Evolutionary conservation across 129 eudicot genomes (phyloP), one percentile per base, ranked within the genome.

Genomic region (Scalesia atractyloides): DNA sequence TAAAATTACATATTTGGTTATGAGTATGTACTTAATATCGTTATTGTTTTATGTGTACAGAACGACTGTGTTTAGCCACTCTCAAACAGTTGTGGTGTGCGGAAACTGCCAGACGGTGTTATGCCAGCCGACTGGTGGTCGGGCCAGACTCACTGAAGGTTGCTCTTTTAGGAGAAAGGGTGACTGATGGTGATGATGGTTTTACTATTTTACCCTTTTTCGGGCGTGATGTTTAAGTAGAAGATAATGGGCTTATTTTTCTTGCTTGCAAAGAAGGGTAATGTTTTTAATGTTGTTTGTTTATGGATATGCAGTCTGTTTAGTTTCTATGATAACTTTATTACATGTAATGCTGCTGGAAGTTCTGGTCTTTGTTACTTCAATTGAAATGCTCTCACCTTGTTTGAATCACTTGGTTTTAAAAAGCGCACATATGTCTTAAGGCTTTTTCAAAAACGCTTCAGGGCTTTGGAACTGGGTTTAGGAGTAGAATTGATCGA

Each of bases 101-200:
- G 87, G 82, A 17, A 83, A 83, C 75, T 79, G 84, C 51, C 84
- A 76, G 80, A 80, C 87, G 0, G 84, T 83, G 22, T 41, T 83
- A 48, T 80, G 87, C 73, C 87, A 83, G 76, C 84, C 87, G 6
- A 80, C 87, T 1, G 84, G 87, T 18, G 87, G 84, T 5, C 75
- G 83, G 54, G 87, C 84, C 6, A 68, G 82, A 16, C 87, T 83
- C 16, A 80, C 82, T 0, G 84, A 83, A 74, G 86, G 83, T 4
- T 79, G 84, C 57, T 83, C 83, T 26, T 83, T 83, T 50, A 43
- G 84, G 79, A 83, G 78, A 54, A 83, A 83, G 86, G 80, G 81
- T 0, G 86, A 82, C 30, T 79, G 46, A 75, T 75, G 19, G 18
- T 59, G 20, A 54, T 69, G 24, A 33, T 9, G 51, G 22, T 34